Base-by-base conservation (phyloP, 768 basidiomycete genomes). In the Lactarius psammicola region DNA sequence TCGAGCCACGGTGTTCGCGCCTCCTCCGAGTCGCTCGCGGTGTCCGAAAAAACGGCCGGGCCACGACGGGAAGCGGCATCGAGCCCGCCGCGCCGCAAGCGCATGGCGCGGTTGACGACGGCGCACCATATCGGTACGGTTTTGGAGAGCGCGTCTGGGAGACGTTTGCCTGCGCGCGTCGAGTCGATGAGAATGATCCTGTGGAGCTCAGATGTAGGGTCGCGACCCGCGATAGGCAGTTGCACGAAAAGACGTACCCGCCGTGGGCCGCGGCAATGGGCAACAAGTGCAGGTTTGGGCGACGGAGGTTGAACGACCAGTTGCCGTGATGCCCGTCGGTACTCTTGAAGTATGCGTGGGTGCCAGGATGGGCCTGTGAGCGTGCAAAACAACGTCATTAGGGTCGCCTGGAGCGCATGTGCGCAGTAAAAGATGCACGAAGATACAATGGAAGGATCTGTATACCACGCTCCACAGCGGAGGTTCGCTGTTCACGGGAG, bases 71-170 rank as follows among this genome's bases (percentile, higher is more conserved):
- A n/a, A 23, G 10, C 6, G 10, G 18, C 34, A n/a, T 23, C 20
- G 30, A 49, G 34, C 9, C 8, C 13, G n/a, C n/a, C n/a, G 11
- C 65, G 78, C 56, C 65, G 78, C 56, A 76, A 73, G 11, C 74
- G 68, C 38, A 85, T 75, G 33, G 85, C 88, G 59, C 85, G 80
- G 72, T 96, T 98, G 67, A 96, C 80, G 5, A 94, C 91, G 10
- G 91, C 80, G 74, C 95, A 96, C 96, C 96, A 98, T 59, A 95
- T 90, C 0, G 95, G 95, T 1, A 98, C 82, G 0, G 95, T 96
- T 73, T 67, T 98, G 2, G 91, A 91, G 2, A 98, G 80, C 0
- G 95, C 94, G 69, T 98, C 96, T 1, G 96, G 96, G 56, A 96
- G 88, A 17, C 94, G 86, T 78, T 98, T 98, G 10, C 96, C 96